A percentile compares a stretch with the other conserved stretches of the same genome.
These are phyloP conservation scores for Metarhizium brunneum DNA, from an alignment of 2,329 filamentous ascomycete genomes.

Conservation along the genomic window DNA sequence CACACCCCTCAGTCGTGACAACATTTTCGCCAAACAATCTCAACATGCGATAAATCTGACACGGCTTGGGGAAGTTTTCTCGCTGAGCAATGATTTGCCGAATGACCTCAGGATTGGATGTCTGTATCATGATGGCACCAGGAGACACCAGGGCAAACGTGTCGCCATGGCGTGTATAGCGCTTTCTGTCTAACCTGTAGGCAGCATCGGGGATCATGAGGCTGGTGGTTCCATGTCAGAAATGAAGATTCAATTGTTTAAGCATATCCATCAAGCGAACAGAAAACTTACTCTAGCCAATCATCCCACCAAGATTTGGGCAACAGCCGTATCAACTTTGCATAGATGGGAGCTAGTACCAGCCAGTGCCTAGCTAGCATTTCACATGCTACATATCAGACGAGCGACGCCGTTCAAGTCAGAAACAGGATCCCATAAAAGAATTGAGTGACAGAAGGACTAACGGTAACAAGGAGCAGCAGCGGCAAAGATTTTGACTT, in stretches of 20 bases:
- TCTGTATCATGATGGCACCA: slow-evolving; percentile 39
- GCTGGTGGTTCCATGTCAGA: slow-evolving; percentile 21
- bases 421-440: background rate
- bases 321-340: slow-evolving; percentile 44
- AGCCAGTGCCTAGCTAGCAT: slow-evolving; percentile 4
- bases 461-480: background rate
- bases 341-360: slow-evolving; percentile 41
- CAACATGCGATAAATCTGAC: slow-evolving; percentile 25
- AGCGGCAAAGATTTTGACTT: slow-evolving; percentile 18
- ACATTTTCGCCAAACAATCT: slow-evolving; percentile 59
- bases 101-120: slow-evolving; percentile 55
- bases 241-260: background rate
- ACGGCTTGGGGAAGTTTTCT: slow-evolving; percentile 54
- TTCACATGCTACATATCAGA: slow-evolving; percentile 1
- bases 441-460: background rate
- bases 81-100: slow-evolving; percentile 55
- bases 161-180: slow-evolving; percentile 53
- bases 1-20: slow-evolving; percentile 56
- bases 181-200: slow-evolving; percentile 44
- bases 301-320: slow-evolving; percentile 45
- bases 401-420: background rate
- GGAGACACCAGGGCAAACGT: slow-evolving; percentile 57
- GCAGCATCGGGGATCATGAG: slow-evolving; percentile 51
- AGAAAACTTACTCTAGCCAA: slow-evolving; percentile 44
- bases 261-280: background rate